Percentiles rank a stretch among this genome's conserved stretches.
Conservation (phyloP, 495 filamentous ascomycete genomes). For the Penicillium turbatum region DNA sequence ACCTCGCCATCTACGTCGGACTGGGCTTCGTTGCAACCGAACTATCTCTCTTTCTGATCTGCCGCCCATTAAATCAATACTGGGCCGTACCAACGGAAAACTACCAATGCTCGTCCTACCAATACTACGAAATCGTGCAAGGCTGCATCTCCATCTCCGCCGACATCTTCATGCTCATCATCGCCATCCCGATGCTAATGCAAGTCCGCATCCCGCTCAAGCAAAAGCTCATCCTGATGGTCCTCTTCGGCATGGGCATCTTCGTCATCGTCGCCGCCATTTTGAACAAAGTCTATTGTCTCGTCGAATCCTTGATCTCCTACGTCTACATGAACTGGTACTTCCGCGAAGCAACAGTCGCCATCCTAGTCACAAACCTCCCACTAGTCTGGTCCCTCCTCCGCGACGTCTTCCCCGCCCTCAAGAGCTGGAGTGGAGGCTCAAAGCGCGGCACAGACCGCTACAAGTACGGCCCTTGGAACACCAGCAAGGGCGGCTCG, state of each 20-base stretch:
- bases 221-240: conserved; percentile 54
- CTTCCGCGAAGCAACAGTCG: conserved; percentile 62
- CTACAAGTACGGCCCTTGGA: conserved; percentile 38
- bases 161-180: conserved; percentile 59
- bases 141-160: conserved; percentile 60
- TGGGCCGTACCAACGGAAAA: conserved; percentile 51
- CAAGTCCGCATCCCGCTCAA: conserved; percentile 50
- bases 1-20: conserved; percentile 51
- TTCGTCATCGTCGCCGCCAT: conserved; percentile 64
- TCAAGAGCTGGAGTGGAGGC: conserved; percentile 46
- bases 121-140: conserved; percentile 50
- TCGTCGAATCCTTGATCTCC: conserved; percentile 46
- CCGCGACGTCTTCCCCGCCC: conserved; percentile 52
- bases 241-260: conserved; percentile 54
- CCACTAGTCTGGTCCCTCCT: conserved; percentile 62
- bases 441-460: conserved; percentile 37
- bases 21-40: conserved; percentile 57
- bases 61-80: conserved; percentile 56
- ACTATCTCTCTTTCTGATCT: conserved; percentile 60
- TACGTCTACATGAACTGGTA: conserved; percentile 67
- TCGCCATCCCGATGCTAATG: conserved; percentile 60
- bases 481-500: conserved; percentile 29
- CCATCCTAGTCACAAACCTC: conserved; percentile 61
- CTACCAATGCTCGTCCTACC: conserved; percentile 48
- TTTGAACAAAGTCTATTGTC: conserved; percentile 65